Percentiles rank a stretch among this genome's conserved stretches.
Conservation (phyloP, 768 basidiomycete species). For the Mycena haematopus region DNA sequence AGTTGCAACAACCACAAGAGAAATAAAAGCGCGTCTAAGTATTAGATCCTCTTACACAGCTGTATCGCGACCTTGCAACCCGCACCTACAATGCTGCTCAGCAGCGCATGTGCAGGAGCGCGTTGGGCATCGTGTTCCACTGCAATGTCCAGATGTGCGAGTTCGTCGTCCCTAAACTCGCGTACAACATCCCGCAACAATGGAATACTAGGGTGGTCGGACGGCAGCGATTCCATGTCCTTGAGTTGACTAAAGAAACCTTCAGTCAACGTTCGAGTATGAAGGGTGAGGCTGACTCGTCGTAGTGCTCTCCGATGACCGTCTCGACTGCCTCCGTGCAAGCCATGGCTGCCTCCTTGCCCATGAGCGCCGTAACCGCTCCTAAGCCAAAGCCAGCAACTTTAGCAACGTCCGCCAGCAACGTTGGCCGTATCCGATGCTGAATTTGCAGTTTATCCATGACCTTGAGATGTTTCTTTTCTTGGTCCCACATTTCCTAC, state of each 20-base stretch:
- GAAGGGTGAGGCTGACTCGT: conserved; percentile 72
- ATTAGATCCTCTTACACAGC: conserved; percentile 81
- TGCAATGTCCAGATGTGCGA: conserved; percentile 92
- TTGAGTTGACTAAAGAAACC: conserved; percentile 72
- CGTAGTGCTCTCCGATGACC: conserved; percentile 97
- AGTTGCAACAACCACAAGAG: conserved; percentile 4
- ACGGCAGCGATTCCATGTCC: conserved; percentile 66
- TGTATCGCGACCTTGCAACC: conserved; percentile 93
- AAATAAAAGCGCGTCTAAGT: conserved; percentile 16
- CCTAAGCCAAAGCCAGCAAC: conserved; percentile 88
- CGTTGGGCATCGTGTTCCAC: conserved; percentile 87
- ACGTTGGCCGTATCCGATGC: conserved; percentile 83
- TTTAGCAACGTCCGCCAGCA: conserved; percentile 85
- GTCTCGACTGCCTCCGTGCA: conserved; percentile 99
- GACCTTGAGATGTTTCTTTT: conserved; percentile 87
- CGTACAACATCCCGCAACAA: conserved; percentile 73
- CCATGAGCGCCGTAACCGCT: conserved; percentile 83
- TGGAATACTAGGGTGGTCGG: conserved; percentile 79
- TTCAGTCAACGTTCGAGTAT: conserved; percentile 14
- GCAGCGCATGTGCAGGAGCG: conserved; percentile 88
- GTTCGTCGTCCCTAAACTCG: conserved; percentile 93
- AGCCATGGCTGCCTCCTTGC: conserved; percentile 95
- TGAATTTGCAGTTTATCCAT: conserved; percentile 88
- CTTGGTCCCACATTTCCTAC: conserved; percentile 97
- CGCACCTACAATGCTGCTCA: conserved; percentile 83